These are phyloP conservation scores for Phyllosticta citriasiana DNA, from an alignment of 2,329 filamentous ascomycete species.

Conservation along the genomic window DNA sequence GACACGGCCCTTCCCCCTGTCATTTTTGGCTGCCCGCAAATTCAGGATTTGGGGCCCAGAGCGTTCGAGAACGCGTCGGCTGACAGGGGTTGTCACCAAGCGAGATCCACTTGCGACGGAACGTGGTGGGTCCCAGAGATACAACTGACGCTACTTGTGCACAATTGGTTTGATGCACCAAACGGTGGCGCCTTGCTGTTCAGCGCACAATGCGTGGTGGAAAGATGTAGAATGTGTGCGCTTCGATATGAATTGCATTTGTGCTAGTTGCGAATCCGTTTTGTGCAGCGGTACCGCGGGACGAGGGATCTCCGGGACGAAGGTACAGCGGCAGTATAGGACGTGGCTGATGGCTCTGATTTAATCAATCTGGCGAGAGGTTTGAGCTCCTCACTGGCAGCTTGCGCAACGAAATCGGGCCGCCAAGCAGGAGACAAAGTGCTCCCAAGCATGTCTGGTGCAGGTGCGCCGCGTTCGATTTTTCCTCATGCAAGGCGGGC, in stretches of 20 bases:
- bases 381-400: background rate
- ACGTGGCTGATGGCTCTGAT: background rate
- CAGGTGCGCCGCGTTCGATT: background rate
- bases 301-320: background rate
- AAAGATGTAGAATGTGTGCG: background rate
- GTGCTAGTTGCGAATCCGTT: background rate
- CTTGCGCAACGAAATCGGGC: background rate
- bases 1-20: background rate
- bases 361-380: background rate
- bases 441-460: background rate
- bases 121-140: background rate
- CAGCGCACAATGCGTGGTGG: background rate
- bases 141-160: background rate
- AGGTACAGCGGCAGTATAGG: background rate
- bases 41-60: background rate
- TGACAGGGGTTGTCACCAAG: background rate
- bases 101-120: background rate
- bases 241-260: background rate
- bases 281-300: background rate
- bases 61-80: background rate
- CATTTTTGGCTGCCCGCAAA: background rate
- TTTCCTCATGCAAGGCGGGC: background rate
- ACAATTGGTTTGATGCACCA: background rate
- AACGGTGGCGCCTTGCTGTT: background rate
- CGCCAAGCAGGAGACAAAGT: background rate